phyloP scores from a whole-genome alignment of 768 basidiomycete species.

The Lactarius vividus region DNA sequence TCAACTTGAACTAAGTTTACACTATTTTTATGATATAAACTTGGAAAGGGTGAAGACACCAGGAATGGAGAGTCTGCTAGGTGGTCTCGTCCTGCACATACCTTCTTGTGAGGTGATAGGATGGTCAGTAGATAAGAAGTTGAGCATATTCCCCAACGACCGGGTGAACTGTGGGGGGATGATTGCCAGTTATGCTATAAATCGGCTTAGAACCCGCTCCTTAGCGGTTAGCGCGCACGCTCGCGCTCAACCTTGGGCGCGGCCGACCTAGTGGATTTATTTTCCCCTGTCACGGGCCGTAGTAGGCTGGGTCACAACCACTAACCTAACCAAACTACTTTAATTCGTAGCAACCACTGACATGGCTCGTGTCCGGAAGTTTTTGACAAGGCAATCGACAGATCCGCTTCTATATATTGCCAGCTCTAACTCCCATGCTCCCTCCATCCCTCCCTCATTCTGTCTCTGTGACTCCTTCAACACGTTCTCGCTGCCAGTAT shows the following conservation, averaged over 20 bases:
- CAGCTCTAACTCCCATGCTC: neutral
- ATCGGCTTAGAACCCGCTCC: slow-evolving; percentile 1
- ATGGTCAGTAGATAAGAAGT: neutral
- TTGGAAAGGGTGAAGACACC: neutral
- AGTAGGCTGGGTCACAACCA: neutral
- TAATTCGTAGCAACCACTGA: slow-evolving; percentile 6
- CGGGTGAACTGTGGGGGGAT: neutral
- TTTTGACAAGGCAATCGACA: neutral
- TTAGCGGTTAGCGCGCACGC: neutral
- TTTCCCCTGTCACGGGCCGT: neutral
- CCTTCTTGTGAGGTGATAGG: neutral
- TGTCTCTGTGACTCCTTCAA: neutral
- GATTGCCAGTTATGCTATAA: neutral
- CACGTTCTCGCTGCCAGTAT: neutral
- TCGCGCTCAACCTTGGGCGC: neutral
- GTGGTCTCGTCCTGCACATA: neutral
- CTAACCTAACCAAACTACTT: neutral
- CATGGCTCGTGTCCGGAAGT: neutral
- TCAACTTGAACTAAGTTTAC: neutral
- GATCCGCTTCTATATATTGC: neutral
- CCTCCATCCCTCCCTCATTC: neutral
- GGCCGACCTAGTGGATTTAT: neutral
- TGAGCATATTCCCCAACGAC: neutral
- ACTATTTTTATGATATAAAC: neutral
- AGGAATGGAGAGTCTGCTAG: neutral